Conservation (phyloP, 2,329 filamentous ascomycete species). For the Penicillium digitatum region DNA sequence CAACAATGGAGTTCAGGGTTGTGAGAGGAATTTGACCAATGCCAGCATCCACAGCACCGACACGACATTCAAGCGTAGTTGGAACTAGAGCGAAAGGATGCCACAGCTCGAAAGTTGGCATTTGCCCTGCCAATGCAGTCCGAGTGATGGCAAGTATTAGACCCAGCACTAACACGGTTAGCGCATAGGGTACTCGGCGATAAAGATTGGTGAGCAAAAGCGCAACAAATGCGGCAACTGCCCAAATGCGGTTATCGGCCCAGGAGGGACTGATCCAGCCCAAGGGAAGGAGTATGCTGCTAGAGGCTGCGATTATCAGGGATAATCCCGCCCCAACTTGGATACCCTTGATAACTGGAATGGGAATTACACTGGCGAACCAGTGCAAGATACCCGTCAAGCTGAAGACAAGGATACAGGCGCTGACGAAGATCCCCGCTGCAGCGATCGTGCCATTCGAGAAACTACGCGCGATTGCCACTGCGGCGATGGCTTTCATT, state of each 20-base stretch:
- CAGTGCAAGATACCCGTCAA: slow-evolving; percentile 72
- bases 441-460: slow-evolving; percentile 69
- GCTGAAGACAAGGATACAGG: slow-evolving; percentile 70
- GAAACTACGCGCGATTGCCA: slow-evolving; percentile 70
- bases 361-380: slow-evolving; percentile 70
- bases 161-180: slow-evolving; percentile 67
- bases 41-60: slow-evolving; percentile 62
- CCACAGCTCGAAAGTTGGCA: slow-evolving; percentile 60
- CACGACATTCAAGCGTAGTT: slow-evolving; percentile 46
- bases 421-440: slow-evolving; percentile 74
- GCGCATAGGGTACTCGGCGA: slow-evolving; percentile 70
- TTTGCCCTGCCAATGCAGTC: slow-evolving; percentile 27
- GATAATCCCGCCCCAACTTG: slow-evolving; percentile 88
- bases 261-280: slow-evolving; percentile 63
- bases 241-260: slow-evolving; percentile 76
- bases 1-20: slow-evolving; percentile 86
- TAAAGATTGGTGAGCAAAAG: slow-evolving; percentile 65
- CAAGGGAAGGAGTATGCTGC: slow-evolving; percentile 62
- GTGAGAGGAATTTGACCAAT: slow-evolving; percentile 87
- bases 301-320: slow-evolving; percentile 72
- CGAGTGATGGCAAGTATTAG: slow-evolving; percentile 59
- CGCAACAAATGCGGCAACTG: slow-evolving; percentile 65
- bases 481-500: slow-evolving; percentile 84
- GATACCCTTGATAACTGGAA: slow-evolving; percentile 89
- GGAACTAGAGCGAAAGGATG: slow-evolving; percentile 53